These are phyloP conservation scores for Pestalotiopsis sp. DNA, from an alignment of 2,329 filamentous ascomycete genomes.

Conservation along the genomic window DNA sequence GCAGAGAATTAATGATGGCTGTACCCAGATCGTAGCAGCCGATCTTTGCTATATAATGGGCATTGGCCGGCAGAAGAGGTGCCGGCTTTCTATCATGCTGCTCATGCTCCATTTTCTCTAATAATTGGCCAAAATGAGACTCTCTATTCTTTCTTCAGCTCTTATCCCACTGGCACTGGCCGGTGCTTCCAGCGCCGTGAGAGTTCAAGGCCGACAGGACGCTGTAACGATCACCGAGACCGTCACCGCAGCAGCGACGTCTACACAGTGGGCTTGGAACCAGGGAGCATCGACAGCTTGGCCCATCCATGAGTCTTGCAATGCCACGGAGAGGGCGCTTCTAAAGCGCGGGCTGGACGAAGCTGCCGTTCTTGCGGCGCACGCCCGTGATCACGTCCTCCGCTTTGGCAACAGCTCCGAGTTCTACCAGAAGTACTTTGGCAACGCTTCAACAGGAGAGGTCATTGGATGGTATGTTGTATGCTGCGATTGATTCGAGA, in stretches of 20 bases:
- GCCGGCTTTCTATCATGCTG: neutral
- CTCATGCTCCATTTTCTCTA: neutral
- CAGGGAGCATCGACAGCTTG: conserved; percentile 29
- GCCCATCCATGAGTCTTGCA: conserved; percentile 68
- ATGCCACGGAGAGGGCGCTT: conserved; percentile 60
- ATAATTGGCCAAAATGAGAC: neutral
- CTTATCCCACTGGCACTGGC: neutral
- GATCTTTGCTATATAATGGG: neutral
- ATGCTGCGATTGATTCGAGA: neutral
- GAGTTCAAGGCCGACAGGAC: conserved; percentile 15
- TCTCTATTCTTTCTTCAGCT: neutral
- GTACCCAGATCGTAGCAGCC: neutral
- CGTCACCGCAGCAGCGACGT: neutral
- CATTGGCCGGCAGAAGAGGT: neutral
- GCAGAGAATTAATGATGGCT: neutral
- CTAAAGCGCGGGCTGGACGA: conserved; percentile 61
- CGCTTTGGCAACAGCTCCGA: conserved; percentile 59
- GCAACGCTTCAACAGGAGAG: conserved; percentile 57
- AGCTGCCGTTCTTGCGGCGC: conserved; percentile 57
- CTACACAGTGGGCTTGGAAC: conserved; percentile 20
- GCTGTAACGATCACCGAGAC: conserved; percentile 19
- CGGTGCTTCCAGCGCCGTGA: conserved; percentile 7
- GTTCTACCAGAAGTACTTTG: conserved; percentile 70
- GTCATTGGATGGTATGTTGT: conserved; percentile 58
- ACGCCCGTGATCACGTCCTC: conserved; percentile 66